Evolutionary conservation across 257 asterid genomes (phyloP).

Genomic region (Penstemon eatonii): DNA sequence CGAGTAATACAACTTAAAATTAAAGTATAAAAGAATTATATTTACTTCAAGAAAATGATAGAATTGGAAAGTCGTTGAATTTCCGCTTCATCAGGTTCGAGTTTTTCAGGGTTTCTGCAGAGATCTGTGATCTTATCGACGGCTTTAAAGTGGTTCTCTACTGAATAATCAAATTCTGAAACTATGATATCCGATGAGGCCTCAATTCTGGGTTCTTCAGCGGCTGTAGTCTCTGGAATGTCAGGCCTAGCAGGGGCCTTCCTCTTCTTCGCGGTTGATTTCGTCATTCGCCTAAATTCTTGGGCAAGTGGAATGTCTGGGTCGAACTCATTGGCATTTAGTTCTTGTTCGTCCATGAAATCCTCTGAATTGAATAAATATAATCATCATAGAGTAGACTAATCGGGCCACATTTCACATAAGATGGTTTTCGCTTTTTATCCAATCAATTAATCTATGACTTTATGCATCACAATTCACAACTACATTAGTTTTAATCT

Average conservation of each 20-base stretch:
- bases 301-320: no score
- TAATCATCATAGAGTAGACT: no score
- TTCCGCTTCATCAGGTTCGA: constrained; percentile 42
- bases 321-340: no score
- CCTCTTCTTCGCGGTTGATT: constrained; percentile 16
- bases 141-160: constrained; percentile 68
- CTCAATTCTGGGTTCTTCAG: constrained; percentile 13
- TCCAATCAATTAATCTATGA: no score
- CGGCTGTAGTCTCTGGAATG: constrained; percentile 20
- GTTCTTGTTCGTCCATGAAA: no score
- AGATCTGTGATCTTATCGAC: constrained; percentile 51
- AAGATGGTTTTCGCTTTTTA: no score
- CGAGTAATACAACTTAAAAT: constrained; percentile 10
- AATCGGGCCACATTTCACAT: no score
- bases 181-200: constrained; percentile 36
- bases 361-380: no score
- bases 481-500: no score
- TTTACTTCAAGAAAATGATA: constrained; percentile 66
- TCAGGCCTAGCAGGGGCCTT: constrained; percentile 4
- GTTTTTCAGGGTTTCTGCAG: constrained; percentile 43
- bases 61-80: constrained; percentile 59
- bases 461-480: no score
- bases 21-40: not conserved
- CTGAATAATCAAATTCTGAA: constrained; percentile 67
- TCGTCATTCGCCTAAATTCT: no score